Evolutionary conservation across 1,139 yeast species (phyloP), one percentile per base, ranked within the genome.

Genomic region (Candida mesenterica): DNA sequence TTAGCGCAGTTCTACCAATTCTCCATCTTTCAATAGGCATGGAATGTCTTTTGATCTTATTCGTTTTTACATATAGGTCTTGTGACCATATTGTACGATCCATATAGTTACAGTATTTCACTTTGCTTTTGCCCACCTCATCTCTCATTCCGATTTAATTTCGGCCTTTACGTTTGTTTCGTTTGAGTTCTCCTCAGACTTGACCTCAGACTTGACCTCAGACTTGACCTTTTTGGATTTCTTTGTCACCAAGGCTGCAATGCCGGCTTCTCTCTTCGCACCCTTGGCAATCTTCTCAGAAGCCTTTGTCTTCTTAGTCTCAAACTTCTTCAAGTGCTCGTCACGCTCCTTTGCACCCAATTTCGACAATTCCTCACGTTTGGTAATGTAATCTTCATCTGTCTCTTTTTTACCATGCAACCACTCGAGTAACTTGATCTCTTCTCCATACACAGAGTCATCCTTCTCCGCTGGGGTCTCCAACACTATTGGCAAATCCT

Each of bases 381-480:
- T 82, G 1, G 53, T 68, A 2, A 67, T 31, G 33, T 73, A 71
- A 44, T 84, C 94, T 14, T 59, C 51, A 44, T 85, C 89, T 30
- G 75, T 79, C 2, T 46, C 60, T 3, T 55, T 38, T 39, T 64
- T 76, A 2, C 78, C 92, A 27, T 70, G 70, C 36, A 82, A 62
- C 87, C 86, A 84, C 55, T 84, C 89, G 31, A 82, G 61, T 24
- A 79, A 58, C 50, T 85, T 82, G 42, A 94, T 83, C 57, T 92
- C 98, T 33, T 82, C 84, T 1, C 90, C 96, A 57, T 90, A 85
- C 1, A 72, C 60, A 2, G 64, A 59, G 19, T 78, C 80, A 44
- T 79, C 77, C 33, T 76, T 65, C 25, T 68, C 82, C 13, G 75
- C 75, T 0, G 98, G 98, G 0, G 97, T 90, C 52, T 92, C 99